These are phyloP conservation scores for Zygotorulaspora florentina DNA, from an alignment of 805 yeast species.

Conservation along the genomic window DNA sequence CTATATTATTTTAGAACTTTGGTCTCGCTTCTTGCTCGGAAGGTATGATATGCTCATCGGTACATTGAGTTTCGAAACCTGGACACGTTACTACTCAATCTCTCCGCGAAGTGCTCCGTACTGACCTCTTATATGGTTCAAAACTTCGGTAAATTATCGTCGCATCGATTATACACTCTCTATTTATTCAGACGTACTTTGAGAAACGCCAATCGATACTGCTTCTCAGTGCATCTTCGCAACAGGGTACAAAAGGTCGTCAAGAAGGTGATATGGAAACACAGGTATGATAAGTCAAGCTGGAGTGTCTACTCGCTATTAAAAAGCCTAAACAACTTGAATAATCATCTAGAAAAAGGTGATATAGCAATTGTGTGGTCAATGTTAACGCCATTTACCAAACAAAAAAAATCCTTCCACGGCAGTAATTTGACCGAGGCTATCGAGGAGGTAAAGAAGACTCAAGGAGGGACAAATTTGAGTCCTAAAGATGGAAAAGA, in stretches of 20 bases:
- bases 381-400: slow-evolving; percentile 7
- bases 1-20: too few species aligned
- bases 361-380: slow-evolving; percentile 11
- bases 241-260: slow-evolving; percentile 11
- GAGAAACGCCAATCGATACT: slow-evolving; percentile 23
- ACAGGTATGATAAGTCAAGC: slow-evolving; percentile 25
- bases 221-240: slow-evolving; percentile 16
- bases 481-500: slow-evolving; percentile 12
- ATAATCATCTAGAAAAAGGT: slow-evolving; percentile 10
- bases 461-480: slow-evolving; percentile 1
- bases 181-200: slow-evolving; percentile 31
- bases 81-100: too few species aligned
- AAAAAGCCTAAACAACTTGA: slow-evolving; percentile 15
- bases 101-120: too few species aligned
- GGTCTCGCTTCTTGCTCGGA: too few species aligned
- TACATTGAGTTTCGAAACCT: too few species aligned
- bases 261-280: slow-evolving; percentile 10
- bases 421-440: slow-evolving; percentile 3
- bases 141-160: slow-evolving; percentile 28
- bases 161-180: slow-evolving; percentile 32
- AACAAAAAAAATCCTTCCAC: slow-evolving; percentile 7
- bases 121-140: slow-evolving; percentile 21
- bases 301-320: slow-evolving; percentile 22
- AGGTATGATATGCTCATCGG: too few species aligned
- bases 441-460: slow-evolving; percentile 1